These are phyloP conservation scores for Mortierella sp. DNA, from an alignment of 371 early-diverging fungal genomes.

Conservation along the genomic window DNA sequence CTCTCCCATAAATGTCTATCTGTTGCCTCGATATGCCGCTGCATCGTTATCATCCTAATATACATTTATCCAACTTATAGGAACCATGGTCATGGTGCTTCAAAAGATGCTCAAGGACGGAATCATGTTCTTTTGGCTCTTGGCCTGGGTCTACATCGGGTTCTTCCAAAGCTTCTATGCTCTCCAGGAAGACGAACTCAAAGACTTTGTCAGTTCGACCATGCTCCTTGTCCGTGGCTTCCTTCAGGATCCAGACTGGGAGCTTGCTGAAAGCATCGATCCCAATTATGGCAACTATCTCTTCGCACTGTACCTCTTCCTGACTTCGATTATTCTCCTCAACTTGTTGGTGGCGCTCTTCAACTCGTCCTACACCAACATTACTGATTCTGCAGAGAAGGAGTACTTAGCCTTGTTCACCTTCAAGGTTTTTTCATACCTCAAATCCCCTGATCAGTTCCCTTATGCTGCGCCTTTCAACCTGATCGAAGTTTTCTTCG, in stretches of 20 bases:
- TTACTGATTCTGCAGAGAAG: constrained; percentile 55
- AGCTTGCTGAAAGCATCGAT: constrained; percentile 26
- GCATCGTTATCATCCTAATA: neutral
- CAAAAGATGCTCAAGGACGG: constrained; percentile 61
- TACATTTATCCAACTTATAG: constrained; percentile 10
- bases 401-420: constrained; percentile 57
- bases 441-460: constrained; percentile 54
- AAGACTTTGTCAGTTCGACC: constrained; percentile 22
- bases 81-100: constrained; percentile 56
- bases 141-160: constrained; percentile 58
- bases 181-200: constrained; percentile 11
- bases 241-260: constrained; percentile 58
- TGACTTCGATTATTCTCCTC: constrained; percentile 56
- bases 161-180: constrained; percentile 57
- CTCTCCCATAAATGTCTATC: neutral
- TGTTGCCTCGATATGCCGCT: neutral
- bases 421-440: constrained; percentile 57
- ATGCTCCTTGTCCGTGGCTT: constrained; percentile 54
- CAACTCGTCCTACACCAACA: constrained; percentile 58
- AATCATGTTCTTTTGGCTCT: constrained; percentile 59
- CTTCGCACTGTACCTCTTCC: constrained; percentile 56
- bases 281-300: constrained; percentile 40
- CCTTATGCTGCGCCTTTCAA: constrained; percentile 59
- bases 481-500: constrained; percentile 50
- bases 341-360: constrained; percentile 58